Conservation (phyloP, 495 filamentous ascomycete species). For the Neurospora hispaniola region DNA sequence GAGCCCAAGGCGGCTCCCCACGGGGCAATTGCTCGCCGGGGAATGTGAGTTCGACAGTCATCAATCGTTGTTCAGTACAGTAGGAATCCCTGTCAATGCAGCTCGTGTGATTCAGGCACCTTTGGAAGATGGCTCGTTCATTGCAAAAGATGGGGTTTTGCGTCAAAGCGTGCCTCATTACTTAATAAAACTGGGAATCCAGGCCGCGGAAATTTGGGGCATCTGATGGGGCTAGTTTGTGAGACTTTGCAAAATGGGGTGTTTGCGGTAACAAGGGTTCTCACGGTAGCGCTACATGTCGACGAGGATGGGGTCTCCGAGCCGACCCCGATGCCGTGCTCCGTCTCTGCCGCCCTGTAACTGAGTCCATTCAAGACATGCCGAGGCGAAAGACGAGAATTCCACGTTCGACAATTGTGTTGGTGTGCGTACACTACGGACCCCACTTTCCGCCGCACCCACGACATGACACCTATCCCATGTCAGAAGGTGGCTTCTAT, state of each 20-base stretch:
- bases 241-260: too few species aligned
- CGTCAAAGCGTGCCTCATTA: too few species aligned
- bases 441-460: neutral
- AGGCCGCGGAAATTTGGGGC: too few species aligned
- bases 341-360: neutral
- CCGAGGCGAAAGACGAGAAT: neutral
- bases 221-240: too few species aligned
- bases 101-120: too few species aligned
- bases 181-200: too few species aligned
- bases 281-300: neutral
- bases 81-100: too few species aligned
- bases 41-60: neutral
- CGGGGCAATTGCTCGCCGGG: neutral
- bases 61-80: neutral
- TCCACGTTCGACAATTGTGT: neutral
- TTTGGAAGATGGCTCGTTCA: too few species aligned
- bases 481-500: neutral
- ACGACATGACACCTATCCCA: neutral
- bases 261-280: too few species aligned
- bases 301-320: neutral
- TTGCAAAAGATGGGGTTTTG: too few species aligned
- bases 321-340: neutral
- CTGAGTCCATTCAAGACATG: neutral
- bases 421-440: neutral
- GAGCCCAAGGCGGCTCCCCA: neutral